phyloP scores from a whole-genome alignment of 192 early-diverging fungal genomes.

The Phycomyces nitens region DNA sequence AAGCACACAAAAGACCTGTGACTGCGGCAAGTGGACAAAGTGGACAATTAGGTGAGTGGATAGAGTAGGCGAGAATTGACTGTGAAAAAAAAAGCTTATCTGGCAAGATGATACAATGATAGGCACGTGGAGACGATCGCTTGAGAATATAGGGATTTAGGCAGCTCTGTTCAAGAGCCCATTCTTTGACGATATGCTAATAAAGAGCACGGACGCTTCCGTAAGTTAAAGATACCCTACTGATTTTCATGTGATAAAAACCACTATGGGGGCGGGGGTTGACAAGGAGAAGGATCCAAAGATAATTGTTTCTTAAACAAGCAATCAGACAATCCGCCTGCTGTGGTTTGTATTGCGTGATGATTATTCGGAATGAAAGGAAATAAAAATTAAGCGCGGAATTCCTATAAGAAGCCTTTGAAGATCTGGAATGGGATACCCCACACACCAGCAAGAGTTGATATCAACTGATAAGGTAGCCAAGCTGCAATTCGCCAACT shows the following conservation, averaged over 20 bases:
- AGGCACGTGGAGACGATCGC: background rate
- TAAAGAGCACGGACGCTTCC: constrained; percentile 15
- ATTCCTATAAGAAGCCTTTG: too few species aligned
- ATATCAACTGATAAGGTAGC: constrained; percentile 21
- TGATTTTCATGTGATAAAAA: constrained; percentile 24
- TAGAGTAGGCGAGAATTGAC: background rate
- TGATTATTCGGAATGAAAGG: constrained; percentile 20
- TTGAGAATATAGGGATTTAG: background rate
- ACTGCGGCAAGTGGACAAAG: too few species aligned
- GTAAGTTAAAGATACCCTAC: background rate
- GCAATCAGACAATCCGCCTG: background rate
- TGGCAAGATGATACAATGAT: background rate
- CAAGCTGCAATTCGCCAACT: too few species aligned
- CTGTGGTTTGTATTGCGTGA: constrained; percentile 12
- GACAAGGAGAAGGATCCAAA: background rate
- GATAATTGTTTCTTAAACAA: too few species aligned
- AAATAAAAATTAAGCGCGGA: background rate
- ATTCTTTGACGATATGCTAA: background rate
- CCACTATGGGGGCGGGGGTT: too few species aligned
- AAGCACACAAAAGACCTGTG: too few species aligned
- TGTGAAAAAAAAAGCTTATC: constrained; percentile 1
- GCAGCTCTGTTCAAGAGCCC: too few species aligned
- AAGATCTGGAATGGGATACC: background rate
- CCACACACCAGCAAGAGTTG: constrained; percentile 4
- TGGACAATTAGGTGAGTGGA: background rate